phyloP scores from a whole-genome alignment of 2,329 filamentous ascomycete species.

The Decorospora gaudefroyi region DNA sequence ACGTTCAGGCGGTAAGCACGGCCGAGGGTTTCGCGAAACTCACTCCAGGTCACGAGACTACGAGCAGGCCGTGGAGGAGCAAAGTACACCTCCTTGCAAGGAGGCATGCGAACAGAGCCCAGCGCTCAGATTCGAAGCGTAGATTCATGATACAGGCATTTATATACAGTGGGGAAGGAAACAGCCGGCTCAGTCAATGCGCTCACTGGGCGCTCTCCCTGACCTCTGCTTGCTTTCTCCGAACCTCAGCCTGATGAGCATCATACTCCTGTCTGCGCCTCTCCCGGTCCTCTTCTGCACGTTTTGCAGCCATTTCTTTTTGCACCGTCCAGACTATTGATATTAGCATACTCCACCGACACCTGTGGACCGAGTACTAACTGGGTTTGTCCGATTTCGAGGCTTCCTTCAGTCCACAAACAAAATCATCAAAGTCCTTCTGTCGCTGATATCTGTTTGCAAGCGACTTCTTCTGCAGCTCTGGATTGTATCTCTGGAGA shows the following conservation, averaged over 20 bases:
- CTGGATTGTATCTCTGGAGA: constrained; percentile 79
- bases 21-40: constrained; percentile 13
- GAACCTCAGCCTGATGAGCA: constrained; percentile 37
- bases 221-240: constrained; percentile 43
- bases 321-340: constrained; percentile 43
- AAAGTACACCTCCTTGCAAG: too few species aligned
- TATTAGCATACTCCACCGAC: constrained; percentile 16
- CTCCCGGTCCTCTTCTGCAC: constrained; percentile 33
- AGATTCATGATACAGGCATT: constrained; percentile 27
- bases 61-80: too few species aligned
- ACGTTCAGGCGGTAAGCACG: constrained; percentile 26
- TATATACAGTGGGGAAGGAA: constrained; percentile 18
- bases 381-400: constrained; percentile 91
- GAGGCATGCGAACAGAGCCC: neutral
- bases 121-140: constrained; percentile 10
- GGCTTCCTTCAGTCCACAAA: constrained; percentile 80
- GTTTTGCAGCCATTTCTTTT: constrained; percentile 42
- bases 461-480: constrained; percentile 86
- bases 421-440: constrained; percentile 88
- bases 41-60: constrained; percentile 38
- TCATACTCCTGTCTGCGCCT: constrained; percentile 40
- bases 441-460: constrained; percentile 75
- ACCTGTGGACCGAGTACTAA: constrained; percentile 53
- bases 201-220: constrained; percentile 37
- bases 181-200: constrained; percentile 1